Evolutionary conservation across 352 stramenopile species (phyloP), one percentile per base, ranked within the genome.

Genomic region (Phytophthora ohioensis): DNA sequence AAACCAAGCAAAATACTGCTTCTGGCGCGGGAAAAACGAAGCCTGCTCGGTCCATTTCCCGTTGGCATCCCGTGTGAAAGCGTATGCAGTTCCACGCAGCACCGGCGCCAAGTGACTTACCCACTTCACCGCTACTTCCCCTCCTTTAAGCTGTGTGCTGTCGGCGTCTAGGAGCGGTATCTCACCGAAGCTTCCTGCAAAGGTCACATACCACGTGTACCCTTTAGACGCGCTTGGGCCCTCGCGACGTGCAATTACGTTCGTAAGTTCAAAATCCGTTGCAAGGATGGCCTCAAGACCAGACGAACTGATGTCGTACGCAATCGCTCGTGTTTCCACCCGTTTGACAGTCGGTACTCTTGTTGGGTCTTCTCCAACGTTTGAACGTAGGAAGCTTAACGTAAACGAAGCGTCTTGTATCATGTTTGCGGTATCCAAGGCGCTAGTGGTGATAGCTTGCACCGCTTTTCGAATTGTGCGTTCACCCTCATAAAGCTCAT

Each of bases 1-100:
- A 59, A 98, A 97, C 69, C 82, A 95, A 62, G 83, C 88, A 42
- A 91, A 95, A 64, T 90, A 90, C 64, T 99, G 97, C 54, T 98
- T 97, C 27, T 88, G 81, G 12, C 84, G 90, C 21, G 97, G 95
- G 55, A 92, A 96, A 46, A 99, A 71, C 10, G 96, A 97, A 36
- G 89, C 90, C 69, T 99, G 93, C 45, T 99, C 94, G 2, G 78
- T 94, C 90, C 93, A 98, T 34, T 68, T 73, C 6, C 78, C 81
- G 42, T 59, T 69, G 61, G 27, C 51, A 38, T 78, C 74, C 4
- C 87, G 81, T 15, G 82, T 91, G 56, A 93, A 94, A 5, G 87
- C 73, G 47, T 93, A 94, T 4, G 71, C 76, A 54, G 80, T 93
- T 31, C 84, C 77, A 10, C 85, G 85, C 27, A 94, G 60, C 10